Conservation (phyloP, 2,329 filamentous ascomycete genomes). For the Aspergillus arachidicola region DNA sequence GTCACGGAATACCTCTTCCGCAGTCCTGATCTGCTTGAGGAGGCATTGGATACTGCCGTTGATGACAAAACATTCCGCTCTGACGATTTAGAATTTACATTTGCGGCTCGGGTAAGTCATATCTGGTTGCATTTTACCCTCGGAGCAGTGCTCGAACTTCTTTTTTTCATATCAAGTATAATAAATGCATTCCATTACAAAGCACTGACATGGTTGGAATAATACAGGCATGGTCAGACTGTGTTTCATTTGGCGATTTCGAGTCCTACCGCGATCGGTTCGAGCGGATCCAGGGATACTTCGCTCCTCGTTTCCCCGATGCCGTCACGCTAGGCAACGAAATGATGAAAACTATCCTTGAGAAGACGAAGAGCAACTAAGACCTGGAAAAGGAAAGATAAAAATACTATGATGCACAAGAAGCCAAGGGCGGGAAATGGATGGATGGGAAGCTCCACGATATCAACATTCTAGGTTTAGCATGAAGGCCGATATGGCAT, state of each 20-base stretch:
- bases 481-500: not conserved
- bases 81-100: slow-evolving; percentile 96
- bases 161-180: not conserved
- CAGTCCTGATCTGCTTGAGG: slow-evolving; percentile 76
- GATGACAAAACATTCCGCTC: slow-evolving; percentile 90
- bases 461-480: not conserved
- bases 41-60: slow-evolving; percentile 81
- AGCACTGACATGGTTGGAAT: slow-evolving; percentile 12
- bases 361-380: slow-evolving; percentile 60
- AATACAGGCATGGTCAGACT: slow-evolving; percentile 82
- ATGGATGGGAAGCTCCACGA: not conserved
- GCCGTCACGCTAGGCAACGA: slow-evolving; percentile 87
- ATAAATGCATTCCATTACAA: not conserved
- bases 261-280: slow-evolving; percentile 92
- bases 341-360: slow-evolving; percentile 95
- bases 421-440: not conserved
- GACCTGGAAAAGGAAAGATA: not conserved
- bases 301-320: slow-evolving; percentile 84
- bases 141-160: too few relatives aligned
- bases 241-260: slow-evolving; percentile 87
- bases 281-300: slow-evolving; percentile 85
- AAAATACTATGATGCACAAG: too few relatives aligned
- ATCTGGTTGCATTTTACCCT: not conserved
- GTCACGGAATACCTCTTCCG: slow-evolving; percentile 97
- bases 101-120: slow-evolving; percentile 72